A percentile compares a stretch with the other conserved stretches of the same genome.
Conservation (phyloP, 768 basidiomycete genomes). For the Leccinum barrowsii region DNA sequence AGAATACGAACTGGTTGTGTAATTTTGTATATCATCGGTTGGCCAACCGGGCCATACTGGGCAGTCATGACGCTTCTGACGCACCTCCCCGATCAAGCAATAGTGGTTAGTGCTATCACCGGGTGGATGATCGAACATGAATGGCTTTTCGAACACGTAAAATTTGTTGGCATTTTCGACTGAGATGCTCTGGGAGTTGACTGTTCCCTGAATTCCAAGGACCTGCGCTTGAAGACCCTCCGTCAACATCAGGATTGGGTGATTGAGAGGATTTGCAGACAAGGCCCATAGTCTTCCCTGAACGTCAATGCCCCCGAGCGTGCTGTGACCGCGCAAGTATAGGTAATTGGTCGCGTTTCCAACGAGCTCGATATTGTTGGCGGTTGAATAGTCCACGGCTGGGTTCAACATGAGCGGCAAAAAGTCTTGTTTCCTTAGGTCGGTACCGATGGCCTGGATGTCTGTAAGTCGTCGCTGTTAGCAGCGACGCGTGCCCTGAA, state of each 20-base stretch:
- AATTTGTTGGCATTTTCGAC: background rate
- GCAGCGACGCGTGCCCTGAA: too few species aligned
- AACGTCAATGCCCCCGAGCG: constrained; percentile 5
- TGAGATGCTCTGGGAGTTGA: constrained; percentile 6
- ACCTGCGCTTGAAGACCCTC: background rate
- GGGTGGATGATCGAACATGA: background rate
- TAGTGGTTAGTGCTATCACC: background rate
- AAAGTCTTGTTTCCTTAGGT: too few species aligned
- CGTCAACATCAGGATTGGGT: background rate
- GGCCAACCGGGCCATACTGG: constrained; percentile 3
- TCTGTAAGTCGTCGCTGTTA: too few species aligned
- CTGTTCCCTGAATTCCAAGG: background rate
- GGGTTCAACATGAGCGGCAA: too few species aligned
- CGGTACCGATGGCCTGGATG: too few species aligned
- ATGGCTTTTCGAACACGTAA: constrained; percentile 6
- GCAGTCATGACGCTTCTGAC: constrained; percentile 9
- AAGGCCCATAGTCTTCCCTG: constrained; percentile 2
- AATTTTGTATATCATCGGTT: background rate
- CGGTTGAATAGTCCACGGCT: background rate
- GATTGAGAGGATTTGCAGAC: background rate
- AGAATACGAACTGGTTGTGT: constrained; percentile 1
- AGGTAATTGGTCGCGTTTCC: constrained; percentile 5
- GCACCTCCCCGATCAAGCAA: constrained; percentile 5
- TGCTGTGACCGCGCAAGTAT: constrained; percentile 13
- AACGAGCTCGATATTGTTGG: background rate